phyloP scores from a whole-genome alignment of 768 basidiomycete genomes.

The Leucosporidium yakuticum region DNA sequence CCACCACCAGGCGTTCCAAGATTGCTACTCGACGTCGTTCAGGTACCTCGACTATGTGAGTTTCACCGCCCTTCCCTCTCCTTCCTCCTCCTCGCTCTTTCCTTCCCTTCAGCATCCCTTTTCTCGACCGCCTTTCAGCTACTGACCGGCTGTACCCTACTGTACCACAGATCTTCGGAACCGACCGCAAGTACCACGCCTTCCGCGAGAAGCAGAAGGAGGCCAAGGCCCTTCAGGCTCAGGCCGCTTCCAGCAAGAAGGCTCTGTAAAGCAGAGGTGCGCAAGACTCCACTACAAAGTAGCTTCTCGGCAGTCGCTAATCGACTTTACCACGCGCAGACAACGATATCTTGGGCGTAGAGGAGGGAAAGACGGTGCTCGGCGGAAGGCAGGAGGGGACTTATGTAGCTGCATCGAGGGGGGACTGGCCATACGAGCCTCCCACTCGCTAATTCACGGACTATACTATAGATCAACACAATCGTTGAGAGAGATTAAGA shows the following conservation, averaged over 20 bases:
- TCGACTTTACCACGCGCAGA: too few relatives aligned
- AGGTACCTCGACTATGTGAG: conserved; percentile 8
- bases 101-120: conserved; percentile 42
- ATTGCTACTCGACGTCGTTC: conserved; percentile 45
- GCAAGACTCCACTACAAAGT: too few relatives aligned
- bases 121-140: background rate
- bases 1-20: conserved; percentile 83
- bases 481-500: too few relatives aligned
- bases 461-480: too few relatives aligned
- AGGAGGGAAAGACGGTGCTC: too few relatives aligned
- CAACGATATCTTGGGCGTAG: too few relatives aligned
- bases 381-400: too few relatives aligned
- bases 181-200: conserved; percentile 79
- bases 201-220: conserved; percentile 65
- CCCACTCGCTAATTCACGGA: too few relatives aligned
- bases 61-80: conserved; percentile 30
- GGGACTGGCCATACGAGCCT: too few relatives aligned
- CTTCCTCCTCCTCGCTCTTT: conserved; percentile 52
- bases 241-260: conserved; percentile 6
- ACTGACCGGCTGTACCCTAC: background rate
- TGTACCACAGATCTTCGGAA: conserved; percentile 54
- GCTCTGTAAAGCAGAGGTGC: background rate
- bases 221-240: conserved; percentile 28
- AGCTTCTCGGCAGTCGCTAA: too few relatives aligned
- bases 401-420: too few relatives aligned